Base-by-base conservation (phyloP, 1,284 basidiomycete genomes). In the Polyporus tsugae region DNA sequence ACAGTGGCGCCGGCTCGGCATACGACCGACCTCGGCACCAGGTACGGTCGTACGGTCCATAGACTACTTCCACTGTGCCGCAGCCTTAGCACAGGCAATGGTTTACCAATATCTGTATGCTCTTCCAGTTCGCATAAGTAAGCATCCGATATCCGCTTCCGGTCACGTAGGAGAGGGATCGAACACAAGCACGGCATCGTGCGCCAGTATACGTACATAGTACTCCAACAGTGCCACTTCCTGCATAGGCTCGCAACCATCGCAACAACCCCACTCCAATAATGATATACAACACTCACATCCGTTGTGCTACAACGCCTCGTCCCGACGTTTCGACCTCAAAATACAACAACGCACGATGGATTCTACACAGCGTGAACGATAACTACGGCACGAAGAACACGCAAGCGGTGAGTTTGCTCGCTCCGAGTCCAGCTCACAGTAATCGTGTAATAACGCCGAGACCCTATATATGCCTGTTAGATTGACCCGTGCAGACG, bases 401-500 rank as follows among this genome's bases (percentile, higher is more conserved):
- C 4, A 35, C 13, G 55, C 39, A 55, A 33, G 6, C 15, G 52
- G 29, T 19, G 13, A 55, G 55, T 41, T 11, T 35, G 17, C 33
- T 55, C 33, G n/a, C 38, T 15, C 36, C 10, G 46, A 10, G 10
- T 13, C 10, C 55, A 17, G 17, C 15, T 78, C 70, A 81, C 62
- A 81, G 70, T 70, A 82, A 70, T 70, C 74, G 77, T 6, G 80
- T 81, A 60, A 82, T 78, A 19, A 81, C 80, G 35, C 81, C 81
- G 19, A 82, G 74, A 35, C 81, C 81, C 80, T 82, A 25, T 35
- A n/a, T 7, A 35, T 39, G 4, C 13, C 29, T 46, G 6, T n/a
- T 46, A 46, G n/a, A 62, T 17, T 25, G n/a, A 60, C 60, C 38
- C 6, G n/a, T 39, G 2, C 41, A 11, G 25, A 29, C 67, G 63